Base-by-base conservation (phyloP, 179 eudicot species). In the Actinidia chinensis region DNA sequence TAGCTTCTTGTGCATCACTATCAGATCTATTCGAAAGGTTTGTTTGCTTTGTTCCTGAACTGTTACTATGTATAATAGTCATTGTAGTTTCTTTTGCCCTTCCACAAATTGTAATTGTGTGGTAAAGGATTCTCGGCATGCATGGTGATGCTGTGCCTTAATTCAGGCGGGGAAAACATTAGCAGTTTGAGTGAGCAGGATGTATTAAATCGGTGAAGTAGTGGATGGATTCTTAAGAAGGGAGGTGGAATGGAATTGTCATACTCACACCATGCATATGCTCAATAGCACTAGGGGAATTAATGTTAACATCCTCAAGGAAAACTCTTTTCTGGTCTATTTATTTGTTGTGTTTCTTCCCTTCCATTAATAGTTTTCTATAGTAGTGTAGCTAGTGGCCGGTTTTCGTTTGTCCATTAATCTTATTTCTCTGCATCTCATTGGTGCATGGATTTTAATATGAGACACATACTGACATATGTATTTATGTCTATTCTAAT, bases 11-110 rank as follows among this genome's bases (percentile, higher is more conserved):
- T 76, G 95, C 93, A 71, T 89, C 97, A 43, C 63, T 92, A 47
- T 93, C 99, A 54, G 99, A 95, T 83, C 75, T 95, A 63, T 63
- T 95, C 82, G 84, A 89, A 80, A 95, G 99, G 99, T 95, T 73
- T 76, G 85, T 36, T 23, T 80, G 76, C 73, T 47, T 71, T 43
- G 51, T 76, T 25, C 73, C 6, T 50, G 18, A 4, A 8, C 43
- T 43, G 22, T 43, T 22, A 46, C 58, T 46, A n/a, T 56, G 56
- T 42, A 46, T 15, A 61, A 46, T 60, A 14, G 58, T 44, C 61
- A 46, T 55, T 74, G 66, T 22, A 18, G 25, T 13, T 12, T 17
- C 47, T 43, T 44, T 46, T 47, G 9, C 48, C 28, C 51, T 36
- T 28, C 60, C 9, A 0, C 17, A 73, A 36, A 36, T 15, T 36